Evolutionary conservation across 2,329 filamentous ascomycete genomes (phyloP).

Genomic region (Pseudogymnoascus sp.): DNA sequence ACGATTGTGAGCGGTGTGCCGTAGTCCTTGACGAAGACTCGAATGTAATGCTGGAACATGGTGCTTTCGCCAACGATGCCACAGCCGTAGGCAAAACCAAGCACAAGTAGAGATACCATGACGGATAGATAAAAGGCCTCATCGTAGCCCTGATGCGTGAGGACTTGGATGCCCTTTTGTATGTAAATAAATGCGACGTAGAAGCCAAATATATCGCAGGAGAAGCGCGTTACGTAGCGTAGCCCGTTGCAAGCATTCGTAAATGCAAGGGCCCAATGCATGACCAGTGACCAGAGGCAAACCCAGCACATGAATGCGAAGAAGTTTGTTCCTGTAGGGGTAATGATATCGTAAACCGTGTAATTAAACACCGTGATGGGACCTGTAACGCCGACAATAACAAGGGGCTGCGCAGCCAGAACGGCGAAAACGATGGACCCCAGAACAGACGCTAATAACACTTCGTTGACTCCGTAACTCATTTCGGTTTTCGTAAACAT

Average conservation of each 20-base stretch:
- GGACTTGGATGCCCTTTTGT: slow-evolving; percentile 82
- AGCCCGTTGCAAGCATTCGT: slow-evolving; percentile 83
- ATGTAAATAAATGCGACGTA: slow-evolving; percentile 89
- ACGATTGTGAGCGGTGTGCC: slow-evolving; percentile 74
- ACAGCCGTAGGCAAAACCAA: slow-evolving; percentile 67
- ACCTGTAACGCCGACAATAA: slow-evolving; percentile 85
- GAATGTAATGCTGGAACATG: slow-evolving; percentile 65
- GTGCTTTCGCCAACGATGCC: slow-evolving; percentile 61
- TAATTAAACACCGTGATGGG: slow-evolving; percentile 93
- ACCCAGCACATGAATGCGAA: slow-evolving; percentile 90
- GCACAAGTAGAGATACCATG: slow-evolving; percentile 66
- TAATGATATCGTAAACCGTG: slow-evolving; percentile 84
- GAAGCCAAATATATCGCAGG: slow-evolving; percentile 89
- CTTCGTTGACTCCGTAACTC: slow-evolving; percentile 85
- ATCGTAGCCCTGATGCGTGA: slow-evolving; percentile 62
- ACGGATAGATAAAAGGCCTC: slow-evolving; percentile 70
- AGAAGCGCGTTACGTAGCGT: slow-evolving; percentile 84
- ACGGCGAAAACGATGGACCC: slow-evolving; percentile 74
- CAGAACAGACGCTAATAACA: slow-evolving; percentile 75
- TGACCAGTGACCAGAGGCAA: slow-evolving; percentile 75
- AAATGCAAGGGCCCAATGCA: slow-evolving; percentile 76
- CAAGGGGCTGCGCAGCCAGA: slow-evolving; percentile 73
- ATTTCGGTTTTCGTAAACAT: slow-evolving; percentile 86
- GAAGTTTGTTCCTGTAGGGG: slow-evolving; percentile 68
- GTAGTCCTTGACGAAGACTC: slow-evolving; percentile 83